Evolutionary conservation across 805 yeast species (phyloP).

Genomic region (Candida caryicola): DNA sequence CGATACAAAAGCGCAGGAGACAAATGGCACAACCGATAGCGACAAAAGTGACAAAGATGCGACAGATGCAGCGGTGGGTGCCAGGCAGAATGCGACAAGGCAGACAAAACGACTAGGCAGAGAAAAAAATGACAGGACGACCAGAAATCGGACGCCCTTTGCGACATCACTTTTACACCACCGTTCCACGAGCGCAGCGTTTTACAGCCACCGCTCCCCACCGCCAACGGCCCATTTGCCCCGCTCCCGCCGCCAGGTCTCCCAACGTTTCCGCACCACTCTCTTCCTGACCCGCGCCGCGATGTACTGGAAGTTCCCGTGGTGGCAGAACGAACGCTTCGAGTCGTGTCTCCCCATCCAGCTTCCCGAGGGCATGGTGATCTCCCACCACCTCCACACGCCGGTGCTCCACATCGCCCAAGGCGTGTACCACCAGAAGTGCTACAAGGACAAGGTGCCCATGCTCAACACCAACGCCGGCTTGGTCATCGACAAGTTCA

Average conservation of each 20-base stretch:
- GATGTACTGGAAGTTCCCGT: constrained; percentile 36
- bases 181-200: too few relatives aligned
- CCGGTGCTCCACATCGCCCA: constrained; percentile 21
- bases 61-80: too few relatives aligned
- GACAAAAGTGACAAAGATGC: too few relatives aligned
- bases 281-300: neutral
- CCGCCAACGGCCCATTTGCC: too few relatives aligned
- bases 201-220: too few relatives aligned
- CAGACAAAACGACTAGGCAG: too few relatives aligned
- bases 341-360: constrained; percentile 30
- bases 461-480: constrained; percentile 40
- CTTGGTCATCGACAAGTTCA: constrained; percentile 22
- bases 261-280: neutral
- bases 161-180: too few relatives aligned
- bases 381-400: constrained; percentile 22
- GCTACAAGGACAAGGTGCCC: constrained; percentile 32
- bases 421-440: constrained; percentile 29
- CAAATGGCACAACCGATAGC: too few relatives aligned
- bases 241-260: neutral
- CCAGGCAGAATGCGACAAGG: too few relatives aligned
- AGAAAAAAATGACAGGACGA: too few relatives aligned
- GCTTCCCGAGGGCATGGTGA: constrained; percentile 33
- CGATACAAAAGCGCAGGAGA: too few relatives aligned
- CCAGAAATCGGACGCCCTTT: too few relatives aligned
- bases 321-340: constrained; percentile 21